Evolutionary conservation across 2,329 filamentous ascomycete species (phyloP).

Genomic region (Sordariomycetes sp.): DNA sequence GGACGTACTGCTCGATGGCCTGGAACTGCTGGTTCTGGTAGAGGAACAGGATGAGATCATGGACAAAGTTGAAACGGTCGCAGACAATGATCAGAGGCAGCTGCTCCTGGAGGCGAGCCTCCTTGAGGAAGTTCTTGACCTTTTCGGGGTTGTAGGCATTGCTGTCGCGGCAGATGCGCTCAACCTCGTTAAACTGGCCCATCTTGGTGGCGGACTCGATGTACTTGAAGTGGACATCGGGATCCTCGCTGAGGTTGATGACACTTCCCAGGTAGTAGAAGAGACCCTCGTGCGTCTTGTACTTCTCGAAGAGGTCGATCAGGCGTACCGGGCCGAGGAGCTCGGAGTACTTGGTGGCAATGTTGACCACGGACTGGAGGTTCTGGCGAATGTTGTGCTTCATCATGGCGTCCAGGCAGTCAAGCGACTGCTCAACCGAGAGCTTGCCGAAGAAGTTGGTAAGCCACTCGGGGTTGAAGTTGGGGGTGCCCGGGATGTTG

Average conservation of each 20-base stretch:
- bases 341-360: slow-evolving; percentile 97
- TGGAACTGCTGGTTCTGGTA: slow-evolving; percentile 99
- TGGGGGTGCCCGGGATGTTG: slow-evolving; percentile 72
- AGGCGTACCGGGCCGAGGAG: slow-evolving; percentile 78
- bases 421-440: slow-evolving; percentile 88
- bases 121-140: slow-evolving; percentile 99
- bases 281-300: slow-evolving; percentile 91
- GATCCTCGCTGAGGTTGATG: slow-evolving; percentile 91
- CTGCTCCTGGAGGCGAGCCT: slow-evolving; percentile 85
- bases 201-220: slow-evolving; percentile 94
- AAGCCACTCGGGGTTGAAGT: slow-evolving; percentile 85
- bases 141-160: slow-evolving; percentile 86
- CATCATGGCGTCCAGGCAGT: slow-evolving; percentile 94
- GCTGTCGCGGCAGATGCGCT: slow-evolving; percentile 93
- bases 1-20: slow-evolving; percentile 96
- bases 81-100: slow-evolving; percentile 96
- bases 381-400: slow-evolving; percentile 96
- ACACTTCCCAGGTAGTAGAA: slow-evolving; percentile 98
- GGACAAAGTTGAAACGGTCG: slow-evolving; percentile 98
- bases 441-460: slow-evolving; percentile 88
- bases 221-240: slow-evolving; percentile 98
- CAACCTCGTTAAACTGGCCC: slow-evolving; percentile 89
- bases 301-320: slow-evolving; percentile 94
- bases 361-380: slow-evolving; percentile 85
- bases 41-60: slow-evolving; percentile 89